Base-by-base conservation (phyloP, 495 filamentous ascomycete genomes). In the Trichoderma erinaceum region DNA sequence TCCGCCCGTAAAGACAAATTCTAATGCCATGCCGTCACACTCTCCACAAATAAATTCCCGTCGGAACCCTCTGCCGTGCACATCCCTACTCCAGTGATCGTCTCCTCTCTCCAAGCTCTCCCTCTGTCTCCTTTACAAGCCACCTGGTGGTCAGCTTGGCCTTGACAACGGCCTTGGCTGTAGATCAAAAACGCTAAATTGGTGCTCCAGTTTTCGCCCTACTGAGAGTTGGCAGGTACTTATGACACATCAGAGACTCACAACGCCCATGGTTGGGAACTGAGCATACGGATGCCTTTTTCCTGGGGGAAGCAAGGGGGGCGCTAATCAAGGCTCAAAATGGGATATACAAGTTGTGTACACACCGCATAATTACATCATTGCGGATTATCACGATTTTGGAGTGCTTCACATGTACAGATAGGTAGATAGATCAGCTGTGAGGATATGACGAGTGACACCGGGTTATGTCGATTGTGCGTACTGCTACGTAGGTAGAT, bases 11-110 rank as follows among this genome's bases (percentile, higher is more conserved):
- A 48, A 48, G 25, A 7, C 4, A 52, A 52, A 10, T 18, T 1
- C 13, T 18, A 0, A 18, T 18, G 15, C 16, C 6, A 52, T 21
- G n/a, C 48, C n/a, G 35, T 38, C 48, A 52, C 8, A 4, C 18
- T 12, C 50, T 61, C 23, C 56, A 61, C 56, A 18, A 27, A 61
- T 13, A 61, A 32, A 61, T 61, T 61, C 56, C 56, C 23, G 56
- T 32, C 56, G 23, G 56, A 32, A 29, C 4, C 15, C 13, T 25
- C 21, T 61, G 23, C 56, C 23, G 23, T 61, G 56, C 56, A 27
- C 56, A 32, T 61, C 56, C 56, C 56, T 61, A 61, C 56, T 61
- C 56, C 56, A 61, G 56, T 23, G 23, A 61, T 61, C 15, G 8
- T n/a, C 10, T 58, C 6, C 18, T 15, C 12, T 46, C 43, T 46